phyloP scores from a whole-genome alignment of 2,329 filamentous ascomycete species.

The Pseudohalonectria lignicola region DNA sequence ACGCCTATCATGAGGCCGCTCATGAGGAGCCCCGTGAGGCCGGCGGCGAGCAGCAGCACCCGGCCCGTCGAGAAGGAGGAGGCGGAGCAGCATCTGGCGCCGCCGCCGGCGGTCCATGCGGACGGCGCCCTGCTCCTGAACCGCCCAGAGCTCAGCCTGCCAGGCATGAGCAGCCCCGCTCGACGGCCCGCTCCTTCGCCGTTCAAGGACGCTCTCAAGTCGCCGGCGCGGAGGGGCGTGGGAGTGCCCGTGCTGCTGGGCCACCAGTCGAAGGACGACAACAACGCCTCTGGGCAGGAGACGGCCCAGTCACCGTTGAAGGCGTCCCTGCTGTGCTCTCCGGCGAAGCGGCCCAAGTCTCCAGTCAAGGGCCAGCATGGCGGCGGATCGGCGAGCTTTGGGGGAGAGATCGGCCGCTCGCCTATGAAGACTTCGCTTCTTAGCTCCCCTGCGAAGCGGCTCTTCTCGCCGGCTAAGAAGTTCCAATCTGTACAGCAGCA shows the following conservation, averaged over 20 bases:
- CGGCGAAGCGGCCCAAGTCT: constrained; percentile 37
- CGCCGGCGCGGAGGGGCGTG: constrained; percentile 45
- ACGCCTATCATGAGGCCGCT: constrained; percentile 35
- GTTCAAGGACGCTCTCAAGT: constrained; percentile 42
- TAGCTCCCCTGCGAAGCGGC: constrained; percentile 27
- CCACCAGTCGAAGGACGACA: neutral
- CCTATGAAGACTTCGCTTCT: constrained; percentile 36
- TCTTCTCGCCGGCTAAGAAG: constrained; percentile 22
- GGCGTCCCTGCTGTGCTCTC: constrained; percentile 31
- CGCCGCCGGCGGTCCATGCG: too few relatives aligned
- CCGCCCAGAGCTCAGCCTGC: constrained; percentile 23
- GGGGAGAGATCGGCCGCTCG: constrained; percentile 17
- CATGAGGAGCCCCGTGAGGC: constrained; percentile 45
- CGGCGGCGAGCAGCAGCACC: constrained; percentile 19
- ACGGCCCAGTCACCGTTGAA: constrained; percentile 24
- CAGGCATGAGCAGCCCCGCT: constrained; percentile 48
- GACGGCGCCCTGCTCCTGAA: constrained; percentile 19
- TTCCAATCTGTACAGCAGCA: constrained; percentile 15
- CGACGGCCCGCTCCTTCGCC: constrained; percentile 40
- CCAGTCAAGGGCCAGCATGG: constrained; percentile 26
- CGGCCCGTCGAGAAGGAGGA: too few relatives aligned
- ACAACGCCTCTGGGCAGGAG: constrained; percentile 12
- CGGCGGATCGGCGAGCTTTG: constrained; percentile 9
- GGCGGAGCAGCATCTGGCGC: neutral
- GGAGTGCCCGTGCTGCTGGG: constrained; percentile 12